These are phyloP conservation scores for Logfia minima DNA, from an alignment of 129 eudicot species.

Conservation along the genomic window DNA sequence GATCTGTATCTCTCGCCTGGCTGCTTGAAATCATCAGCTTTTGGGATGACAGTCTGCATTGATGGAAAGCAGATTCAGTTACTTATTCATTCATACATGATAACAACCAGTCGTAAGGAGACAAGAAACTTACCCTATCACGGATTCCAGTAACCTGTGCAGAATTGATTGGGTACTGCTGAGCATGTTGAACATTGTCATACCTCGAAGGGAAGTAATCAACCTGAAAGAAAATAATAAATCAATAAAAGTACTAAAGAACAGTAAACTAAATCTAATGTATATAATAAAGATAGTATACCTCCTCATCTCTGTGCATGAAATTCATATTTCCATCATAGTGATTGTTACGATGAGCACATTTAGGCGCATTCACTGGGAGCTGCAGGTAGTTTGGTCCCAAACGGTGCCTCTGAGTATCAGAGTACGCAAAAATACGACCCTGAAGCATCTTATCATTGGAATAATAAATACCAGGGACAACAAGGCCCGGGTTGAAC, in stretches of 20 bases:
- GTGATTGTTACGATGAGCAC: conserved; percentile 77
- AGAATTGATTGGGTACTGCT: conserved; percentile 64
- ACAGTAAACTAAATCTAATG: too few species aligned
- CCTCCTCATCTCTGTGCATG: conserved; percentile 87
- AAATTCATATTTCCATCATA: conserved; percentile 78
- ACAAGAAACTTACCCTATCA: conserved; percentile 47
- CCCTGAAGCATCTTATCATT: conserved; percentile 82
- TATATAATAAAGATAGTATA: neutral
- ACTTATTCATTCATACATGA: neutral
- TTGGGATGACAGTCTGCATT: conserved; percentile 59
- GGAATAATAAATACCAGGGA: conserved; percentile 73
- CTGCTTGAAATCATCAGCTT: conserved; percentile 81
- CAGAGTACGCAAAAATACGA: conserved; percentile 68
- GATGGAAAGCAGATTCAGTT: neutral
- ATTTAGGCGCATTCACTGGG: conserved; percentile 81
- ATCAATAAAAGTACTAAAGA: too few species aligned
- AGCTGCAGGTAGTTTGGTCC: conserved; percentile 80
- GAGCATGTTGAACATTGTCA: conserved; percentile 69
- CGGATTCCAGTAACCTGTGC: conserved; percentile 53
- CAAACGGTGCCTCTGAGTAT: conserved; percentile 81
- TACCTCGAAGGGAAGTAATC: conserved; percentile 79
- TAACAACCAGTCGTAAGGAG: neutral
- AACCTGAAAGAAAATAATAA: conserved; percentile 36
- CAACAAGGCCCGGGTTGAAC: conserved; percentile 67
- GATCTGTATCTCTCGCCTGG: conserved; percentile 94